These are phyloP conservation scores for Dissophora globulifera DNA, from an alignment of 192 early-diverging fungal genomes.

Conservation along the genomic window DNA sequence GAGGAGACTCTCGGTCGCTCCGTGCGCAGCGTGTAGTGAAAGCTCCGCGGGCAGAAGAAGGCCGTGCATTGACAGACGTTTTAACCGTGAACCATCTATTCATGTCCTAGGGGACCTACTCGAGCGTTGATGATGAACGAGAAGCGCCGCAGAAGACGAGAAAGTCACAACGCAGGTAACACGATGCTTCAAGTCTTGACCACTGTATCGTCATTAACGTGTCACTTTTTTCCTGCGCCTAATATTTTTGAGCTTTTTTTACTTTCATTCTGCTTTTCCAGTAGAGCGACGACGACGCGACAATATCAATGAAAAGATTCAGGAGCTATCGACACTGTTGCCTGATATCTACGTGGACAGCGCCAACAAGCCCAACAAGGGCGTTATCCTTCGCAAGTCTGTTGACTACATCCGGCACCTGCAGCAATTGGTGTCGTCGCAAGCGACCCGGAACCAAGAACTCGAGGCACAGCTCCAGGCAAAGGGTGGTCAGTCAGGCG, in stretches of 20 bases:
- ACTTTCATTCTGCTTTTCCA: slow-evolving; percentile 14
- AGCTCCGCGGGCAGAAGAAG: neutral
- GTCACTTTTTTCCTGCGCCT: neutral
- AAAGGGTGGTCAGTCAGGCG: slow-evolving; percentile 5
- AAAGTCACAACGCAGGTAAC: slow-evolving; percentile 92
- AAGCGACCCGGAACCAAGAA: slow-evolving; percentile 74
- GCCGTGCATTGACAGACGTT: neutral
- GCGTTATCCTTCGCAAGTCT: slow-evolving; percentile 90
- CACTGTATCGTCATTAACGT: neutral
- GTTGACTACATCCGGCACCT: slow-evolving; percentile 94
- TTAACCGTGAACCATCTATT: neutral
- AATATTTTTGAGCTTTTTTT: slow-evolving; percentile 2
- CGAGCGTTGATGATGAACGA: slow-evolving; percentile 63
- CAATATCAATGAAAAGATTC: slow-evolving; percentile 99
- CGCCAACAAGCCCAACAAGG: slow-evolving; percentile 95
- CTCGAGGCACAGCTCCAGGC: slow-evolving; percentile 68
- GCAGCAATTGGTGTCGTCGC: slow-evolving; percentile 71
- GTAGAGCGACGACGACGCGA: slow-evolving; percentile 96
- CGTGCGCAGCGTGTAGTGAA: no score
- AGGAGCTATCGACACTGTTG: slow-evolving; percentile 86
- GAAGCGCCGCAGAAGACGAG: slow-evolving; percentile 90
- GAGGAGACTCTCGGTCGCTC: no score
- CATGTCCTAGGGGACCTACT: slow-evolving; percentile 23
- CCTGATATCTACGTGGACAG: slow-evolving; percentile 81
- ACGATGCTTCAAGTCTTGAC: neutral